Evolutionary conservation across 306 rosid species (phyloP).

Genomic region (Leucaena leucocephala): DNA sequence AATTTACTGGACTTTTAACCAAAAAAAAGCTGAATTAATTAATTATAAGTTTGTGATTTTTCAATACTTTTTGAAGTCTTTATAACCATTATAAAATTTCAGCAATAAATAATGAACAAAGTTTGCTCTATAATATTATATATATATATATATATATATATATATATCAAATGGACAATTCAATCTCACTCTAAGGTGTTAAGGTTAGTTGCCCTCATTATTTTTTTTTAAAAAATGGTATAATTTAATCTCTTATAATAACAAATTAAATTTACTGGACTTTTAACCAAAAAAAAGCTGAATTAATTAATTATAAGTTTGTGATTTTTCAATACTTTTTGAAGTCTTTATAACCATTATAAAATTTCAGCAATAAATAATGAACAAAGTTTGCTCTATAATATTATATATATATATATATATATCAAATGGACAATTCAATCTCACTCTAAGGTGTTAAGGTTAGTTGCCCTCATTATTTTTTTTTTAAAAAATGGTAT

Average conservation of each 20-base stretch:
- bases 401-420: too few species aligned
- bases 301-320: not conserved
- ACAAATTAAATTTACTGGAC: not conserved
- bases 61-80: not conserved
- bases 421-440: not conserved
- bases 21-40: not conserved
- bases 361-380: too few species aligned
- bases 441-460: not conserved
- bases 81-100: too few species aligned
- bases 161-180: too few species aligned
- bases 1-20: not conserved
- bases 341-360: too few species aligned
- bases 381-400: too few species aligned
- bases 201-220: not conserved
- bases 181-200: not conserved
- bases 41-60: not conserved
- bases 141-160: too few species aligned
- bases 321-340: not conserved
- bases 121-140: too few species aligned
- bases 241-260: too few species aligned
- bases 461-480: not conserved
- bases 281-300: not conserved
- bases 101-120: too few species aligned
- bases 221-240: too few species aligned
- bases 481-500: too few species aligned